Base-by-base conservation (phyloP, 1,284 basidiomycete genomes). In the Leccinum fallax region DNA sequence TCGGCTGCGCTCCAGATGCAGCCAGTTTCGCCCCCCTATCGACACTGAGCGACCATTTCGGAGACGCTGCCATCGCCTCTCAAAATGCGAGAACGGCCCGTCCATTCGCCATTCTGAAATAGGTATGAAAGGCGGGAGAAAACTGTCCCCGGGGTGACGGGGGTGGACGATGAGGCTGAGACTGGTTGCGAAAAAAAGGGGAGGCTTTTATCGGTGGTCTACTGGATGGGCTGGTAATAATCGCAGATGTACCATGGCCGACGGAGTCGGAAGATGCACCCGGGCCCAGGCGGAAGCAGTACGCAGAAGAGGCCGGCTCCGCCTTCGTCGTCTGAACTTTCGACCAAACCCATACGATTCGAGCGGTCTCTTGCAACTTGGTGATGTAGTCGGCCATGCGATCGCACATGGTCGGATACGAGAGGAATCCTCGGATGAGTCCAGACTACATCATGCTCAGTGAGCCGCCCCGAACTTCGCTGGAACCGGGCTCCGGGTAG, bases 291-390 rank as follows among this genome's bases (percentile, higher is more conserved):
- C 15, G 36, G 8, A 40, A 40, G 16, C 38, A 40, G 38, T 40
- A 1, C 16, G 16, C 16, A 40, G 38, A 40, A 19, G 43, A 19
- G 43, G 43, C n/a, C 9, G 43, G 40, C n/a, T 19, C 43, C n/a
- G n/a, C 43, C 10, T 19, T 19, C n/a, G 40, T 43, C 34, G 34
- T 24, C 24, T 24, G 24, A 24, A 24, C 24, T 24, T 43, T 46
- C 11, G 5, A 3, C 19, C 43, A 46, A 19, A 46, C n/a, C n/a
- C 5, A 46, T 46, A 11, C 19, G 19, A 19, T 46, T 46, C 10
- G 10, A 46, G 43, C 97, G 61, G 85, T 78, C 62, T 90, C 85
- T 77, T 98, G 97, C 16, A 98, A 66, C 69, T 71, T 10, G n/a
- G 40, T 43, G 10, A 43, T 19, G 40, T 15, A 43, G 10, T 19